Evolutionary conservation across 306 rosid species (phyloP).

Genomic region (Ormosia emarginata): DNA sequence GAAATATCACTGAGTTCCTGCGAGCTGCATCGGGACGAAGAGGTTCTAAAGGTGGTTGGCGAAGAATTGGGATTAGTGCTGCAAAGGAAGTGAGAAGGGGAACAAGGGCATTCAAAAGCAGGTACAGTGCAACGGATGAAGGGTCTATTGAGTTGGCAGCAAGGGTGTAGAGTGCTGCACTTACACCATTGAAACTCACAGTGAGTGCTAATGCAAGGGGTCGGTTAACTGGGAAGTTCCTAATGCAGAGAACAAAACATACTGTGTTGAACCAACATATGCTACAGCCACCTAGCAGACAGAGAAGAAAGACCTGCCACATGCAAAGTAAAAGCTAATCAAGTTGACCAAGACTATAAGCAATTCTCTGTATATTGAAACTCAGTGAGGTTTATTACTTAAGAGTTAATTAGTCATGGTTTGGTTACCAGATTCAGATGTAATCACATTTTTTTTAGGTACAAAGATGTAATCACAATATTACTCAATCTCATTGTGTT

Average conservation of each 20-base stretch:
- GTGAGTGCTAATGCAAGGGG: slow-evolving; percentile 89
- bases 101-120: slow-evolving; percentile 64
- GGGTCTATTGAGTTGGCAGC: slow-evolving; percentile 72
- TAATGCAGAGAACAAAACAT: slow-evolving; percentile 87
- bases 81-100: slow-evolving; percentile 67
- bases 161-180: slow-evolving; percentile 92
- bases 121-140: slow-evolving; percentile 55
- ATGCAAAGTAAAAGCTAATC: slow-evolving; percentile 15
- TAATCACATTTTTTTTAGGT: not conserved
- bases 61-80: slow-evolving; percentile 74
- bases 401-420: not conserved
- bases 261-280: slow-evolving; percentile 99
- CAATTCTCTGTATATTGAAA: not conserved
- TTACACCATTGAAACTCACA: slow-evolving; percentile 90
- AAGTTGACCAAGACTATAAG: not conserved
- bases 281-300: slow-evolving; percentile 83
- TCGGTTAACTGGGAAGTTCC: slow-evolving; percentile 74
- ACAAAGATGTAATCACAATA: not conserved
- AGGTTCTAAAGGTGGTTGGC: slow-evolving; percentile 66
- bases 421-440: not conserved
- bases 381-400: not conserved
- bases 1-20: slow-evolving; percentile 69
- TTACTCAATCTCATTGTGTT: not conserved
- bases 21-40: slow-evolving; percentile 60
- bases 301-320: slow-evolving; percentile 71